These are phyloP conservation scores for Amesomyces nigricolor DNA, from an alignment of 2,329 filamentous ascomycete species.

Conservation along the genomic window DNA sequence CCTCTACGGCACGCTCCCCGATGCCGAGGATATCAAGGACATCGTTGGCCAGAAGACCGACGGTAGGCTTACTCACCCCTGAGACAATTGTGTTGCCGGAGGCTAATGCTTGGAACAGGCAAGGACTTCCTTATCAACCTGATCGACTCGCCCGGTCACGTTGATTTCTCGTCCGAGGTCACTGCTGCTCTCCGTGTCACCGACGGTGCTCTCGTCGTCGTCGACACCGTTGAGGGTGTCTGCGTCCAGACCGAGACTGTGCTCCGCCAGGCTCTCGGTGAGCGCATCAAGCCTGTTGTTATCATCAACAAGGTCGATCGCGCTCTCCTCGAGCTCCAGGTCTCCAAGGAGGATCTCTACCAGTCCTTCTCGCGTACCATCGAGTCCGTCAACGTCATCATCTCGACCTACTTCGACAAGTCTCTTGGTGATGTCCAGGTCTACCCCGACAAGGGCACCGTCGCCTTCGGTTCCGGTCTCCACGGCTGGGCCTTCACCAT, in stretches of 20 bases:
- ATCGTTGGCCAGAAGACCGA: slow-evolving; percentile 81
- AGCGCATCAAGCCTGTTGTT: slow-evolving; percentile 99
- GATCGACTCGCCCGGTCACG: slow-evolving; percentile 99
- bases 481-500: slow-evolving; percentile 99
- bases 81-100: not conserved
- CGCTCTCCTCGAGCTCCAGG: slow-evolving; percentile 97
- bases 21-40: slow-evolving; percentile 88
- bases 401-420: slow-evolving; percentile 98
- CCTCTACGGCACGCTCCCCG: slow-evolving; percentile 78
- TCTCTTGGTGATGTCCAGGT: slow-evolving; percentile 95
- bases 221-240: slow-evolving; percentile 99
- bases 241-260: slow-evolving; percentile 99
- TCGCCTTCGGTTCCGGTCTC: slow-evolving; percentile 98
- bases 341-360: slow-evolving; percentile 98
- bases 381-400: slow-evolving; percentile 99
- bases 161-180: slow-evolving; percentile 99
- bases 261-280: slow-evolving; percentile 95
- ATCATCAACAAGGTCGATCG: slow-evolving; percentile 99
- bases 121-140: slow-evolving; percentile 99
- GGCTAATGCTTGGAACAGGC: slow-evolving; percentile 35
- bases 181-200: slow-evolving; percentile 99
- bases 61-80: slow-evolving; percentile 33
- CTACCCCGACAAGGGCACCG: slow-evolving; percentile 94
- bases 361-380: slow-evolving; percentile 99
- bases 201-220: slow-evolving; percentile 98